Evolutionary conservation across 148 eudicot species (phyloP), one percentile per base, ranked within the genome.

Genomic region (Dysphania ambrosioides): DNA sequence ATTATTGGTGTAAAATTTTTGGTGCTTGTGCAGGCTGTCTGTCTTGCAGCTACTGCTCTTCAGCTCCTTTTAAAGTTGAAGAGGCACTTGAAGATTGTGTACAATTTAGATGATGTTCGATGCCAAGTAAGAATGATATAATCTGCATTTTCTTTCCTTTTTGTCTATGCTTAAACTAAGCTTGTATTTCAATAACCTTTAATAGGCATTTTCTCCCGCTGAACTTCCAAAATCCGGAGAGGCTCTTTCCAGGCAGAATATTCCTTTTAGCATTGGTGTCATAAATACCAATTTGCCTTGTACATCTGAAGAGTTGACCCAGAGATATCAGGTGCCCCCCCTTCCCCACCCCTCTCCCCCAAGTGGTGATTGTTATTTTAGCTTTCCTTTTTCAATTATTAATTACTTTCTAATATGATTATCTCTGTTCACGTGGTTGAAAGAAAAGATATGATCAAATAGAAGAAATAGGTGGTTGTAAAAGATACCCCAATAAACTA

Each of bases 11-110:
- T 47, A 66, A 53, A 9, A 31, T 8, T 49, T 77, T 68, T 72
- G 78, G 72, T 41, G 23, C 51, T 83, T 76, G 70, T 83, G 75
- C 91, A 95, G 98, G 90, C 83, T 64, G 87, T 83, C 72, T 95
- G 88, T 85, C 79, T 92, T 44, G 90, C 92, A 30, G 96, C 98
- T 65, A 79, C 81, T 41, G 97, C 98, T 32, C 49, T 95, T 79
- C 96, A 92, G 79, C 88, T 95, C 34, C 97, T 95, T 60, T 77
- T 95, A 79, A 92, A 84, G 81, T 86, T 95, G 30, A 95, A 95
- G 80, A 90, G 99, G 85, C 97, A 95, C 83, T 86, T 95, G 68
- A 95, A 95, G 81, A 83, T 95, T 72, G 85, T 92, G 49, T 95
- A 85, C 79, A 68, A 86, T 77, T 82, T 95, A 76, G 87, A 95